These are phyloP conservation scores for Inga leiocalycina DNA, from an alignment of 306 rosid species.

Conservation along the genomic window DNA sequence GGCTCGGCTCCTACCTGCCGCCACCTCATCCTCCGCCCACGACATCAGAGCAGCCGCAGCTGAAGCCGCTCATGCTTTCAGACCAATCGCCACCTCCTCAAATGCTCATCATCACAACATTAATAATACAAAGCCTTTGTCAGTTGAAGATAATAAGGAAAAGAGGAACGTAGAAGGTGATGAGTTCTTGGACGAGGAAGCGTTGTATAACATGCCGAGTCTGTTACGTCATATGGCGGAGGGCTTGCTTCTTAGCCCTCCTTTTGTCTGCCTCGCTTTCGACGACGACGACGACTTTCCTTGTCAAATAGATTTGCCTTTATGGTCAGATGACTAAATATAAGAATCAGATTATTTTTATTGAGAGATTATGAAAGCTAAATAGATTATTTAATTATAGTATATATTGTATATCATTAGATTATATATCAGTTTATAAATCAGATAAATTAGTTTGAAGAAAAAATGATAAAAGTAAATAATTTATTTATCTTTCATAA, in stretches of 20 bases:
- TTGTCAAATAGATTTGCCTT: slow-evolving; percentile 5
- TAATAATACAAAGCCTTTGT: neutral
- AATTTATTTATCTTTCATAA: too few species aligned
- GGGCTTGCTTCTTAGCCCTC: slow-evolving; percentile 41
- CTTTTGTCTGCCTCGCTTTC: slow-evolving; percentile 21
- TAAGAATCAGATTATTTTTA: neutral
- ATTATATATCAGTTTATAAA: too few species aligned
- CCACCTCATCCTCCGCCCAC: slow-evolving; percentile 18
- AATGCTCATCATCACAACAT: neutral
- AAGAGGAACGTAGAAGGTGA: neutral
- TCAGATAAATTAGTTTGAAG: too few species aligned
- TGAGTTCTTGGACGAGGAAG: slow-evolving; percentile 38
- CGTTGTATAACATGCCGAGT: slow-evolving; percentile 38
- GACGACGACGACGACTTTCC: slow-evolving; percentile 8
- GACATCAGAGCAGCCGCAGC: slow-evolving; percentile 31
- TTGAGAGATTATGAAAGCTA: rapidly evolving
- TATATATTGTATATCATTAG: too few species aligned
- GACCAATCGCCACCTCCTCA: neutral
- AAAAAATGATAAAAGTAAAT: too few species aligned
- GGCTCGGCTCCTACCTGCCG: slow-evolving; percentile 29
- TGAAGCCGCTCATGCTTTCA: slow-evolving; percentile 7
- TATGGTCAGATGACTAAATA: slow-evolving; percentile 15
- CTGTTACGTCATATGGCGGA: slow-evolving; percentile 43
- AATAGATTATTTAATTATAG: too few species aligned
- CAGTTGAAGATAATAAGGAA: neutral